Conservation (phyloP, 2,329 filamentous ascomycete species). For the Graphiopsis chlorocephala region DNA sequence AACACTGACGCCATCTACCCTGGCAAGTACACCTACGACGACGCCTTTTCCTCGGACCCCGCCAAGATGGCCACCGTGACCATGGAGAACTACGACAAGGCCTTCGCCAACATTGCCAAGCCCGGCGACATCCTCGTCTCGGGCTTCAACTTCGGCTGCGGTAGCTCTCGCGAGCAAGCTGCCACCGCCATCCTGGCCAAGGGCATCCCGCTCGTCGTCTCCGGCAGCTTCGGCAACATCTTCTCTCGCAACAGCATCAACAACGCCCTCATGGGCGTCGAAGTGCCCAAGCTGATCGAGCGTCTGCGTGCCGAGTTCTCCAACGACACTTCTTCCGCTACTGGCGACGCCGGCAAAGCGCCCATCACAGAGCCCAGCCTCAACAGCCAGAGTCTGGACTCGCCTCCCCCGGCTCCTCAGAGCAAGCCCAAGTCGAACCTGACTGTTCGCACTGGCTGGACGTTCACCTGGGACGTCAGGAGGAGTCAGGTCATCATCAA, state of each 20-base stretch:
- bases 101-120: slow-evolving; percentile 63
- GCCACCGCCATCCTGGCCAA: slow-evolving; percentile 83
- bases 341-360: slow-evolving; percentile 30
- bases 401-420: slow-evolving; percentile 42
- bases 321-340: slow-evolving; percentile 18
- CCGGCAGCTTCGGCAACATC: slow-evolving; percentile 80
- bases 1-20: slow-evolving; percentile 93
- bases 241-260: slow-evolving; percentile 78
- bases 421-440: slow-evolving; percentile 50
- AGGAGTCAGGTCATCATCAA: slow-evolving; percentile 67
- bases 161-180: slow-evolving; percentile 77
- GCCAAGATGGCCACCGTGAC: slow-evolving; percentile 84
- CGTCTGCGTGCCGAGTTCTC: slow-evolving; percentile 58
- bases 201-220: slow-evolving; percentile 74
- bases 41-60: slow-evolving; percentile 68
- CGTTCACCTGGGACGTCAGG: slow-evolving; percentile 73
- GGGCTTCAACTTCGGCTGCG: slow-evolving; percentile 87
- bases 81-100: slow-evolving; percentile 89
- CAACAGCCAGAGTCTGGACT: slow-evolving; percentile 52
- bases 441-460: slow-evolving; percentile 80
- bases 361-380: slow-evolving; percentile 51
- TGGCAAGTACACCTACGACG: slow-evolving; percentile 88
- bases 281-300: slow-evolving; percentile 65
- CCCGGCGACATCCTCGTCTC: slow-evolving; percentile 77
- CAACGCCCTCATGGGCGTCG: slow-evolving; percentile 71